A percentile compares a stretch with the other conserved stretches of the same genome.
These are phyloP conservation scores for Thraustochytrium striatum DNA, from an alignment of 352 stramenopile genomes.

Conservation along the genomic window DNA sequence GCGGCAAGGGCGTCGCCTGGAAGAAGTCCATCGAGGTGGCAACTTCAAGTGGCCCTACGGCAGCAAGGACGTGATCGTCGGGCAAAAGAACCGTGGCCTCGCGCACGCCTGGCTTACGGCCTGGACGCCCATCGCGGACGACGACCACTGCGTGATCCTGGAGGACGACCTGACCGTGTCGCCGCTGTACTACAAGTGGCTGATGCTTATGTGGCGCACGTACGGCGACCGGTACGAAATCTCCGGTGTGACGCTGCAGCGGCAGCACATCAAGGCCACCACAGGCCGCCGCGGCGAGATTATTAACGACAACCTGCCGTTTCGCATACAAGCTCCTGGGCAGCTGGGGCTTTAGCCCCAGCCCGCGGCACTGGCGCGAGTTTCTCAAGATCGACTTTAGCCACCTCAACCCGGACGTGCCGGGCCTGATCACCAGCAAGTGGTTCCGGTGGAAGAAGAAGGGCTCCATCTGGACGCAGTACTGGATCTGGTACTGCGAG, in stretches of 20 bases:
- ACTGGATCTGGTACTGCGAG: conserved; percentile 11
- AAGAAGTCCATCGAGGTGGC: background rate
- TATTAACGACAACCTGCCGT: background rate
- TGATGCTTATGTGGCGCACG: background rate
- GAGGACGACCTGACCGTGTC: conserved; percentile 5
- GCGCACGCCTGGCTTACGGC: background rate
- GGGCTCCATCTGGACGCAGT: background rate
- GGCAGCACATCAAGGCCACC: background rate
- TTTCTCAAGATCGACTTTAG: conserved; percentile 21
- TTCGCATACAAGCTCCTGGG: conserved; percentile 23
- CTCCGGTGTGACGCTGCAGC: background rate
- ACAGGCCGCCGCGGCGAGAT: background rate
- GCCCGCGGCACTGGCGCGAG: background rate
- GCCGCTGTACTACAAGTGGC: background rate
- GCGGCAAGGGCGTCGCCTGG: background rate
- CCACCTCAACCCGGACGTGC: background rate
- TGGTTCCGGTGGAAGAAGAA: background rate
- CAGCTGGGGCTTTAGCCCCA: background rate
- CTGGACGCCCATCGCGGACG: background rate
- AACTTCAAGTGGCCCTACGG: background rate
- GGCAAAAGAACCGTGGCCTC: background rate
- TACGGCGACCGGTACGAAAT: conserved; percentile 2
- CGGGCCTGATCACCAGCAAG: background rate
- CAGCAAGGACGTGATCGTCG: background rate
- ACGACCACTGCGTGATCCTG: background rate